Evolutionary conservation across 169 alveolate genomes (phyloP), one percentile per base, ranked within the genome.

Genomic region (Eimeria acervulina): DNA sequence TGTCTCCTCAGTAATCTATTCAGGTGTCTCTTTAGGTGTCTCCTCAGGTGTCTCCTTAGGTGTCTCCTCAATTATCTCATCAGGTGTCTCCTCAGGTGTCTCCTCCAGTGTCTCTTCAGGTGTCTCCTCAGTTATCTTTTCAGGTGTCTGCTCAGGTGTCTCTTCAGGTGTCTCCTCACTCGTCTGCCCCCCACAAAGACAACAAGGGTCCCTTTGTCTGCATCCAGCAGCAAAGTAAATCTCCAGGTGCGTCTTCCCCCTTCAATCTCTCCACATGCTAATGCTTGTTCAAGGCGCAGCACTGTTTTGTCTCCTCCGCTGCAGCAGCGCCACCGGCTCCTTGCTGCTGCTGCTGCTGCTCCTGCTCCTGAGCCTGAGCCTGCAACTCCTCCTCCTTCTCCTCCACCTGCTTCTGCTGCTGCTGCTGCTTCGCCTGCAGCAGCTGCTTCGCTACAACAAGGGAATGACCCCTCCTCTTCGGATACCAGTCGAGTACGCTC

Each of bases 291-390:
- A 17, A 81, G 70, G 2, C 90, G 66, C 70, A 15, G 33, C 42
- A 33, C 44, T 12, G 90, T 81, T 15, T 36, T 70, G 44, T 47
- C 72, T 19, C 52, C 90, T 15, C 90, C 13, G 42, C 70, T 47
- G 90, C 90, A 81, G 44, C 70, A 44, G 47, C 68, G 47, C 47
- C 90, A 28, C 7, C 44, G 15, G 70, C 47, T 47, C 47, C 90
- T 51, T 31, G 38, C 90, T 81, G 44, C 72, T 81, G 44, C 90
- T 36, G 72, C 66, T 42, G 72, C 90, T 26, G 70, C 90, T 78
- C 23, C 89, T 78, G 89, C 44, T 26, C 19, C 38, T 28, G 84
- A 2, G 3, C 47, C 38, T 72, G 84, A 42, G 8, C 17, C 52
- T 33, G n/a, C 17, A 15, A 6, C 38, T 6, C 28, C 21, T 6